phyloP scores from a whole-genome alignment of 1,284 basidiomycete genomes.

The Leccinum holopus region DNA sequence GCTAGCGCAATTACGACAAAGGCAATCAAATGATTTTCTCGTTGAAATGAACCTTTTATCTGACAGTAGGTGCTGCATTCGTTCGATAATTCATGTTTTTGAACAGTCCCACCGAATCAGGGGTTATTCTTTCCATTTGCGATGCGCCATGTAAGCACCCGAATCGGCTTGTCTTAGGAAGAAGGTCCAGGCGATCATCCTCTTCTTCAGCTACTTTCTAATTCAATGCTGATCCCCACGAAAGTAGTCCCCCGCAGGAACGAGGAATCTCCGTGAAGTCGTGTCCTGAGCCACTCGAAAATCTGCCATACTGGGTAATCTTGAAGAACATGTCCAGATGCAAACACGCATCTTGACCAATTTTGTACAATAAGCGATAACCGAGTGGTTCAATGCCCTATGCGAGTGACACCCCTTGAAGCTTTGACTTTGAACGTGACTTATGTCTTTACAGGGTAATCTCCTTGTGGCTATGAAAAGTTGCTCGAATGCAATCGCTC shows the following conservation, averaged over 20 bases:
- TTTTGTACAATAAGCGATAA: slow-evolving; percentile 12
- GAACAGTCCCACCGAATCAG: background rate
- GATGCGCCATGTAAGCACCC: slow-evolving; percentile 10
- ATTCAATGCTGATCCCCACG: background rate
- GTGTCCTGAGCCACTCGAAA: slow-evolving; percentile 25
- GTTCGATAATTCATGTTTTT: too few relatives aligned
- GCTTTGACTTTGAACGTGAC: slow-evolving; percentile 21
- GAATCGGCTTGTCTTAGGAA: background rate
- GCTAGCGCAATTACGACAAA: background rate
- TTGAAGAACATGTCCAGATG: slow-evolving; percentile 18
- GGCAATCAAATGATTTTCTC: too few relatives aligned
- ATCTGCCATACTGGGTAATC: slow-evolving; percentile 22
- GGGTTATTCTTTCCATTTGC: slow-evolving; percentile 1
- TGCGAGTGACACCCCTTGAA: slow-evolving; percentile 20
- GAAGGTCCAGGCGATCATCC: slow-evolving; percentile 5
- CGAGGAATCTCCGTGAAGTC: background rate
- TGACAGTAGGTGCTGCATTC: too few relatives aligned
- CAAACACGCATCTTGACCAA: slow-evolving; percentile 22
- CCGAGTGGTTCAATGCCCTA: slow-evolving; percentile 26
- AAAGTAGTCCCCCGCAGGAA: background rate
- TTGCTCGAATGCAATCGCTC: slow-evolving; percentile 26
- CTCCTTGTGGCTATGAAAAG: slow-evolving; percentile 21
- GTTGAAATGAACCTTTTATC: too few relatives aligned
- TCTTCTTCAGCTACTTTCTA: background rate
- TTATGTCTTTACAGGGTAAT: slow-evolving; percentile 24